Evolutionary conservation across 768 basidiomycete genomes (phyloP), one percentile per base, ranked within the genome.

Genomic region (Tulasnella sp.): DNA sequence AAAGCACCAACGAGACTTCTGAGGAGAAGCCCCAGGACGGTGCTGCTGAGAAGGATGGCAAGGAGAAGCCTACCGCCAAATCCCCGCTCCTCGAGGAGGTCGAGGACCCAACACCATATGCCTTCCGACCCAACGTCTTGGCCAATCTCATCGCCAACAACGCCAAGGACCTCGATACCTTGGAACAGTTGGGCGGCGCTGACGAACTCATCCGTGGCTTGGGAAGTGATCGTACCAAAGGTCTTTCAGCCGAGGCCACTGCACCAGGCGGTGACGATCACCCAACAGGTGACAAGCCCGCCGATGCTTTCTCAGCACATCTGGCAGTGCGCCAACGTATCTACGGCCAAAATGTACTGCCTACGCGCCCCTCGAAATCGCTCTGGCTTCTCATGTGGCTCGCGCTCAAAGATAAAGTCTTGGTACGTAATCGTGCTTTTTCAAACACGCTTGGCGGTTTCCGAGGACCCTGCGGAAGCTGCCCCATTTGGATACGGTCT

Each of bases 361-460:
- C 95, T 0, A 86, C 85, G 0, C 89, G 92, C n/a, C 85, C 87
- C 32, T 88, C 87, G 78, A 95, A 94, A 82, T 87, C 88, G 5
- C 85, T 97, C 67, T 85, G 94, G 37, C 86, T 87, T 79, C 86
- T 96, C 39, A 95, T 95, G 92, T 94, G 91, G 91, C 84, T 90
- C 61, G 94, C 95, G 1, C 84, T 95, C 82, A 92, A 94, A 83
- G 95, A 97, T 85, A 96, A 95, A 85, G 93, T 96, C 80, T 85
- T 96, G 84, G 92, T 94, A 81, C 82, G 90, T 88, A 16, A 48
- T 72, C 9, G 61, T 6, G 26, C 3, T 20, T 73, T 16, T 29
- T 9, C 46, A 6, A 35, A 18, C 29, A 20, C 7, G 4, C 29
- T 40, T 46, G 35, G 37, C 29, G 20, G 20, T 74, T 37, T 48